Conservation (phyloP, 2,329 filamentous ascomycete genomes). For the Talaromyces sp. region DNA sequence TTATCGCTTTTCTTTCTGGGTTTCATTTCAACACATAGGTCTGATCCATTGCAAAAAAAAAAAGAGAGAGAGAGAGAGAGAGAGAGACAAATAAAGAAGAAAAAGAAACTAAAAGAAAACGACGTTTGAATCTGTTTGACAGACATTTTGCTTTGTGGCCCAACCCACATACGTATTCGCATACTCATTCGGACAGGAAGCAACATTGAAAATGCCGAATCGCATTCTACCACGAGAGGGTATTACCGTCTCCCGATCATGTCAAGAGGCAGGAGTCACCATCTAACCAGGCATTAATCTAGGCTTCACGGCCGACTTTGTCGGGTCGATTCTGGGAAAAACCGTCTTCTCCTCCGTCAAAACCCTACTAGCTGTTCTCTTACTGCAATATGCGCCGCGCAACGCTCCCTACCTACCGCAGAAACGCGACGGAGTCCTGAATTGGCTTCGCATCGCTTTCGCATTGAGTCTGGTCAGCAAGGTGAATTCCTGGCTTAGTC, state of each 20-base stretch:
- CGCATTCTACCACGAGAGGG: conserved; percentile 20
- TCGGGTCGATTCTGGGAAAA: conserved; percentile 55
- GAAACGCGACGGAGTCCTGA: conserved; percentile 38
- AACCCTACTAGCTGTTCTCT: conserved; percentile 60
- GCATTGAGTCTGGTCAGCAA: conserved; percentile 50
- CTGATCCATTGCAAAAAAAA: neutral
- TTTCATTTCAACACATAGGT: neutral
- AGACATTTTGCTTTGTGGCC: neutral
- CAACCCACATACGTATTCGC: neutral
- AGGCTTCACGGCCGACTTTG: conserved; percentile 58
- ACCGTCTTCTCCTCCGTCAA: conserved; percentile 64
- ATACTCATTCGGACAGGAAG: conserved; percentile 3
- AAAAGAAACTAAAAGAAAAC: too few species aligned
- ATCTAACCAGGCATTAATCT: conserved; percentile 6
- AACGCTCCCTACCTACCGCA: conserved; percentile 4
- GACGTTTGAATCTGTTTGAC: neutral
- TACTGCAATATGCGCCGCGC: conserved; percentile 59
- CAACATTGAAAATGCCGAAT: conserved; percentile 9
- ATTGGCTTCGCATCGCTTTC: conserved; percentile 53
- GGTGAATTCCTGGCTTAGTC: conserved; percentile 52
- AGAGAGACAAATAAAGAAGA: too few species aligned
- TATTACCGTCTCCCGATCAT: neutral
- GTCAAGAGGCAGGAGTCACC: neutral
- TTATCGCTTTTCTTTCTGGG: neutral
- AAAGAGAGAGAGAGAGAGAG: too few species aligned